phyloP scores from a whole-genome alignment of 2,329 filamentous ascomycete species.

The Colletotrichum viniferum region DNA sequence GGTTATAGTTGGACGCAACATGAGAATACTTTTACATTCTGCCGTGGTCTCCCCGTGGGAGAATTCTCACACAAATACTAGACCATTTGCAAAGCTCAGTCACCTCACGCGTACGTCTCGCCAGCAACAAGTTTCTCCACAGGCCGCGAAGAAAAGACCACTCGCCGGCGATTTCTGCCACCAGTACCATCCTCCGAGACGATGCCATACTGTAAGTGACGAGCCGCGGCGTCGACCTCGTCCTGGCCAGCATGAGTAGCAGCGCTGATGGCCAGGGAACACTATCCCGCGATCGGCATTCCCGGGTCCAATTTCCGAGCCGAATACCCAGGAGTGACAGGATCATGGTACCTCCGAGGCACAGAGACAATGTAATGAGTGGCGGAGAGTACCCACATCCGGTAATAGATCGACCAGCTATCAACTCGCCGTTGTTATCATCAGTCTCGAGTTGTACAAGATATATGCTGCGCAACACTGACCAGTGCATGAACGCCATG shows the following conservation, averaged over 20 bases:
- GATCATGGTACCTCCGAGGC: neutral
- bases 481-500: neutral
- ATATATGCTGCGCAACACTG: neutral
- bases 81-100: neutral
- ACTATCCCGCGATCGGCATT: neutral
- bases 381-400: neutral
- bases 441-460: neutral
- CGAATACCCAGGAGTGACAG: neutral
- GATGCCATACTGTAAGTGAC: neutral
- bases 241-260: neutral
- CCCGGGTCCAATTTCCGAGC: neutral
- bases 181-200: neutral
- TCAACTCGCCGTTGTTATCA: neutral
- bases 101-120: neutral
- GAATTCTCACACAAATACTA: neutral
- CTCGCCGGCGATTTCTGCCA: neutral
- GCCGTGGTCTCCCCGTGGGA: neutral
- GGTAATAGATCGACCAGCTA: neutral
- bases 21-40: rapidly evolving
- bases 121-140: neutral
- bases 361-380: neutral
- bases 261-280: neutral
- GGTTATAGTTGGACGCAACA: neutral
- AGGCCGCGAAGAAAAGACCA: neutral
- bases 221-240: neutral